Conservation (phyloP, 2,329 filamentous ascomycete species). For the Emericellopsis atlantica region DNA sequence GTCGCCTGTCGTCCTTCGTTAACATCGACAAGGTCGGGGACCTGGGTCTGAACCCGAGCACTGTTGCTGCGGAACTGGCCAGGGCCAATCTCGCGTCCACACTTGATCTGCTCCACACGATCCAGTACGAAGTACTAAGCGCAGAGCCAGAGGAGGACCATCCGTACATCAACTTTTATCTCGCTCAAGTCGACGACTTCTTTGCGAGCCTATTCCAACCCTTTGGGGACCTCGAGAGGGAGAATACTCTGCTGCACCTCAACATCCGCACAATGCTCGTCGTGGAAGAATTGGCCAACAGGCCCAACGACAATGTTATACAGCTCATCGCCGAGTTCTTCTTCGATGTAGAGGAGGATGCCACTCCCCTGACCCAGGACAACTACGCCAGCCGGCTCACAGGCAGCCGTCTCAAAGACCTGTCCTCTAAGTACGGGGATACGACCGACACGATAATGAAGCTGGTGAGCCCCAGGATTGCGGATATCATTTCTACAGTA, state of each 20-base stretch:
- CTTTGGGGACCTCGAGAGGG: conserved; percentile 4
- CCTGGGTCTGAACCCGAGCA: conserved; percentile 1
- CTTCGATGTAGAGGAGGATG: background rate
- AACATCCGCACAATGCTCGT: conserved; percentile 22
- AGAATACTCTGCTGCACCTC: conserved; percentile 13
- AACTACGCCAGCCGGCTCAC: conserved; percentile 6
- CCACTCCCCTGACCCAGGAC: background rate
- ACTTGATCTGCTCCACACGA: conserved; percentile 12
- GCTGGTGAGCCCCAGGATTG: too few species aligned
- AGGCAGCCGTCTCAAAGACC: conserved; percentile 11
- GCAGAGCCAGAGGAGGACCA: conserved; percentile 6
- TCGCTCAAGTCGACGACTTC: conserved; percentile 16
- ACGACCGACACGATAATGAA: background rate
- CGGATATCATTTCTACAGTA: too few species aligned
- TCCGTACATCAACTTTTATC: conserved; percentile 3
- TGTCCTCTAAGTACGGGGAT: conserved; percentile 7
- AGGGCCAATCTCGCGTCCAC: conserved; percentile 22
- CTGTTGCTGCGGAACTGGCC: conserved; percentile 3
- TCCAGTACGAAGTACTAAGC: conserved; percentile 3
- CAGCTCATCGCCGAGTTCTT: background rate
- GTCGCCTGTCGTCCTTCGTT: conserved; percentile 11
- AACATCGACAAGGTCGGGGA: conserved; percentile 9
- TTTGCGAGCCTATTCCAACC: conserved; percentile 16
- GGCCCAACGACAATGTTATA: too few species aligned
- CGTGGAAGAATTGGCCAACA: conserved; percentile 14